Percentiles rank a stretch among this genome's conserved stretches.
Evolutionary conservation across 2,329 filamentous ascomycete species (phyloP).

Genomic region (Metarhizium album): DNA sequence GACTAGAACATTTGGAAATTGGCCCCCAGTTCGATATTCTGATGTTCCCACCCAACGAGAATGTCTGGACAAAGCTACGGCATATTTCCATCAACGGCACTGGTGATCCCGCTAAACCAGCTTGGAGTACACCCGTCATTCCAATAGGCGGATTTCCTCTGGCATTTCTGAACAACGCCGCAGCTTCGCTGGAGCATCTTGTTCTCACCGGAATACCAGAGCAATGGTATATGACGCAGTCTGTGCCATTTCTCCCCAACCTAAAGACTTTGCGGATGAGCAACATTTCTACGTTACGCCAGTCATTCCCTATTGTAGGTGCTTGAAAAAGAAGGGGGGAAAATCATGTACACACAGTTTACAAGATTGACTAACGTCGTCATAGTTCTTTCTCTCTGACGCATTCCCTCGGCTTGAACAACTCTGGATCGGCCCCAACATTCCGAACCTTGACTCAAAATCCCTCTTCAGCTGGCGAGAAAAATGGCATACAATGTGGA

Average conservation of each 20-base stretch:
- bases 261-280: conserved; percentile 20
- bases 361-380: background rate
- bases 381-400: conserved; percentile 13
- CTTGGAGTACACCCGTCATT: conserved; percentile 5
- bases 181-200: conserved; percentile 11
- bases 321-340: no score
- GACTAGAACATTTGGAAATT: conserved; percentile 19
- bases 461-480: conserved; percentile 6
- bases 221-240: conserved; percentile 9
- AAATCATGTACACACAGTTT: background rate
- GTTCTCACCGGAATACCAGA: conserved; percentile 13
- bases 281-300: conserved; percentile 7
- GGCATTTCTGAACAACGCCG: conserved; percentile 9
- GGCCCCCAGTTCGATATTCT: conserved; percentile 3
- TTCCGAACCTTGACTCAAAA: conserved; percentile 13
- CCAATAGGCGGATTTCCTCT: conserved; percentile 5
- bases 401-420: conserved; percentile 19
- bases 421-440: conserved; percentile 17
- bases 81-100: conserved; percentile 7
- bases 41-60: conserved; percentile 4
- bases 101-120: conserved; percentile 5
- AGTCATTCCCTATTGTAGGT: conserved; percentile 4
- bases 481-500: conserved; percentile 17
- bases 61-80: conserved; percentile 7
- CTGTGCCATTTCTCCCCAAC: conserved; percentile 15